Evolutionary conservation across 805 yeast genomes (phyloP).

Genomic region (Yueomyces sp.): DNA sequence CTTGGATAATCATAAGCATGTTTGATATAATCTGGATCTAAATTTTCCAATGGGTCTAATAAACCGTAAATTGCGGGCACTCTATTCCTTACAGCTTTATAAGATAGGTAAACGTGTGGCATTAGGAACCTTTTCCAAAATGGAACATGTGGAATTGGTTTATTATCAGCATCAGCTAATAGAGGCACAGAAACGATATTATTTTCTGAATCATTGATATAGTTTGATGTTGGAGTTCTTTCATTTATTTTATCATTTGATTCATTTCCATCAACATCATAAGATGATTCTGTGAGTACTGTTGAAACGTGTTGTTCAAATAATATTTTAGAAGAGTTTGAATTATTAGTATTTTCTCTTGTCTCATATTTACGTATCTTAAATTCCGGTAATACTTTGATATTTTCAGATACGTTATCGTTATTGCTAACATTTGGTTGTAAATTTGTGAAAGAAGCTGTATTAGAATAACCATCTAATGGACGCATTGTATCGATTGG

Average conservation of each 20-base stretch:
- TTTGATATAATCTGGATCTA: constrained; percentile 27
- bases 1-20: constrained; percentile 73
- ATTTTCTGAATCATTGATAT: constrained; percentile 8
- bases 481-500: constrained; percentile 70
- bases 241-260: background rate
- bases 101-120: constrained; percentile 42
- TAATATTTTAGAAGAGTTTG: background rate
- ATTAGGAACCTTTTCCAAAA: constrained; percentile 35
- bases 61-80: constrained; percentile 50
- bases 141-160: constrained; percentile 24
- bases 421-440: background rate
- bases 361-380: constrained; percentile 18
- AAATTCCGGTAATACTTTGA: constrained; percentile 20
- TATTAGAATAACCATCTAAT: constrained; percentile 52
- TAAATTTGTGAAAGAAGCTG: constrained; percentile 38
- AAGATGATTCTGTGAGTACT: constrained; percentile 12
- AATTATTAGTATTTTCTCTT: background rate
- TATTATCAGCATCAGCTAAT: constrained; percentile 47
- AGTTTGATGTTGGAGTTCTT: background rate
- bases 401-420: constrained; percentile 4
- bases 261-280: constrained; percentile 8
- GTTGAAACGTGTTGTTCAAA: constrained; percentile 4
- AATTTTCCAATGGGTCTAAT: constrained; percentile 29
- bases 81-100: constrained; percentile 34
- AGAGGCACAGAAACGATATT: constrained; percentile 34